Evolutionary conservation across 2,329 filamentous ascomycete genomes (phyloP).

Genomic region (Fusarium lyarnte): DNA sequence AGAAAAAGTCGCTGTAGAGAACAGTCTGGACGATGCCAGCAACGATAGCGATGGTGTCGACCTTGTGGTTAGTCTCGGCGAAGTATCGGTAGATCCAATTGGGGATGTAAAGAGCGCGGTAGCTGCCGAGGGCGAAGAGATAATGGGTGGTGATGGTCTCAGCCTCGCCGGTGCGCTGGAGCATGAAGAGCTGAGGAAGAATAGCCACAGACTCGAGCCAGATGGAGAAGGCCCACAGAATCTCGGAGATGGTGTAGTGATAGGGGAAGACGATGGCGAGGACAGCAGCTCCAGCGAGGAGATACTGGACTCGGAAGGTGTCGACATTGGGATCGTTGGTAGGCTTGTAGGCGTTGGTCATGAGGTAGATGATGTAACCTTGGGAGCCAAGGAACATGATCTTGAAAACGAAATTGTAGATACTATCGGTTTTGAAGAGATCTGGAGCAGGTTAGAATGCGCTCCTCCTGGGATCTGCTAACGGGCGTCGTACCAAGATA

Average conservation of each 20-base stretch:
- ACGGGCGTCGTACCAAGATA: constrained; percentile 76
- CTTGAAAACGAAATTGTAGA: constrained; percentile 97
- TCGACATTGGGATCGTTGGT: constrained; percentile 97
- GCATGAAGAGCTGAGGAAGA: constrained; percentile 96
- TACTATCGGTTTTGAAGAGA: constrained; percentile 82
- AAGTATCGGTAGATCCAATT: constrained; percentile 97
- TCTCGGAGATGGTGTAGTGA: constrained; percentile 83
- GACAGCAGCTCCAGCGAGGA: constrained; percentile 81
- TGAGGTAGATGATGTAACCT: constrained; percentile 95
- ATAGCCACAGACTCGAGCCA: constrained; percentile 98
- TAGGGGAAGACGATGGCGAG: constrained; percentile 87
- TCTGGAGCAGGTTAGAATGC: constrained; percentile 60
- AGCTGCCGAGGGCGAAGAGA: constrained; percentile 89
- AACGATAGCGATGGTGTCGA: constrained; percentile 86
- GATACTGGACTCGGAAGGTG: constrained; percentile 96
- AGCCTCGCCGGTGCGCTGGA: constrained; percentile 95
- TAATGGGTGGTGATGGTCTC: constrained; percentile 99
- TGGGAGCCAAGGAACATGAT: constrained; percentile 92
- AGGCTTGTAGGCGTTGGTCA: constrained; percentile 97
- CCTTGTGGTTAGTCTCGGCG: constrained; percentile 74
- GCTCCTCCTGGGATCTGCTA: neutral
- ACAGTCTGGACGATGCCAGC: constrained; percentile 94
- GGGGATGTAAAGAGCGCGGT: constrained; percentile 95
- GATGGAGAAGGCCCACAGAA: constrained; percentile 97
- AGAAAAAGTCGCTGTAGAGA: constrained; percentile 99